A percentile compares a stretch with the other conserved stretches of the same genome.
Conservation (phyloP, 208 protist genomes). For the Wallacemonas collosoma region DNA sequence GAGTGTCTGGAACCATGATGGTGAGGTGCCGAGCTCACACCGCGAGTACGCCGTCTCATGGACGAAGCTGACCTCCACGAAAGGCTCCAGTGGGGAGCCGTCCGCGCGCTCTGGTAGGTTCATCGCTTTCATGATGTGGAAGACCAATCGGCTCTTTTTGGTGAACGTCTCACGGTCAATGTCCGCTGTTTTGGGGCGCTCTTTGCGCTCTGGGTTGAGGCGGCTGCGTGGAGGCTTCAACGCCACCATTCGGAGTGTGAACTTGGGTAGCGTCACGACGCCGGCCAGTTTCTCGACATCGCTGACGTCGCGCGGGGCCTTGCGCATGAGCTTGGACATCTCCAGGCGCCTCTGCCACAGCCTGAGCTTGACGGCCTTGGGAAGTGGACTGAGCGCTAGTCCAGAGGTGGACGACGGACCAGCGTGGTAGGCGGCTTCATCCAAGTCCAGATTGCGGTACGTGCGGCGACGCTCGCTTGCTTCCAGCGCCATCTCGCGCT, state of each 20-base stretch:
- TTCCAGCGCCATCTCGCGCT: conserved; percentile 27
- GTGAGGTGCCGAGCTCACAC: conserved; percentile 65
- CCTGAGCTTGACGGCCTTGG: conserved; percentile 48
- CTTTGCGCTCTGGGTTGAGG: conserved; percentile 77
- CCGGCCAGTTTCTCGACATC: conserved; percentile 67
- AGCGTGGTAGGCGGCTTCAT: conserved; percentile 41
- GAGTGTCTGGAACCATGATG: conserved; percentile 82
- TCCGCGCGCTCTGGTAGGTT: conserved; percentile 67
- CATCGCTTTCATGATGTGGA: conserved; percentile 86
- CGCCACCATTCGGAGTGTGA: conserved; percentile 39
- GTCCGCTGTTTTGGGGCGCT: conserved; percentile 57
- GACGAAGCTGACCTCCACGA: conserved; percentile 77
- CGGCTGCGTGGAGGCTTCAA: conserved; percentile 58
- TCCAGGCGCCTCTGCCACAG: conserved; percentile 76
- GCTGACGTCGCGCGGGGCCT: conserved; percentile 34
- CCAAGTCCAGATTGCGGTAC: conserved; percentile 29
- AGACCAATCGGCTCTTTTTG: conserved; percentile 65
- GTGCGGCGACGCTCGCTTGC: conserved; percentile 20
- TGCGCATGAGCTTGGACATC: conserved; percentile 36
- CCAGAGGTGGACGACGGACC: conserved; percentile 46
- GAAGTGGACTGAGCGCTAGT: conserved; percentile 56
- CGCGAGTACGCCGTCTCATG: conserved; percentile 73
- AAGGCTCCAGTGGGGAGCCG: conserved; percentile 74
- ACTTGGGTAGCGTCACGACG: conserved; percentile 64
- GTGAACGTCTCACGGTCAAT: conserved; percentile 68